Conservation (phyloP, 139 green algal species). For the Coelastrella sp. region DNA sequence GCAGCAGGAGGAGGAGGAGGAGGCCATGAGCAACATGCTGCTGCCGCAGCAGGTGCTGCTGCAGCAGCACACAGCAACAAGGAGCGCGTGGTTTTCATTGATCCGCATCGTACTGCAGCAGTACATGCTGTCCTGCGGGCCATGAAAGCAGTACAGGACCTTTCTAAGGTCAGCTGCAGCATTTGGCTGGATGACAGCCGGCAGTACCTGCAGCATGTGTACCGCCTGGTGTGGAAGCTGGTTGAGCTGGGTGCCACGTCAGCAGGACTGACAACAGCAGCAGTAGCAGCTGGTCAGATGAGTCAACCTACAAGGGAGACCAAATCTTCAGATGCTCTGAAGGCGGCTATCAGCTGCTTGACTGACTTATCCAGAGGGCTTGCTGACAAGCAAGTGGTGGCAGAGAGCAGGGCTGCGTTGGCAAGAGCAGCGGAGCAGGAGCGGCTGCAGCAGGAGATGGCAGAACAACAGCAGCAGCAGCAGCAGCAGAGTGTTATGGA, state of each 20-base stretch:
- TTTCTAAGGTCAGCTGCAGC: background rate
- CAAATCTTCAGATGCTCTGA: background rate
- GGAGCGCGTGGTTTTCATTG: background rate
- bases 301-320: background rate
- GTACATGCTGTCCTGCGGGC: background rate
- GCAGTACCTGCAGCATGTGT: background rate
- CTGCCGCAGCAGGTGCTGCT: background rate
- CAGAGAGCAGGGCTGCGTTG: conserved; percentile 12
- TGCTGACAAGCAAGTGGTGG: background rate
- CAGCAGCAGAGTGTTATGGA: background rate
- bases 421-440: background rate
- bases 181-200: background rate
- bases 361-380: background rate
- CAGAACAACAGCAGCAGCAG: background rate
- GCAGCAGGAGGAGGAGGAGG: background rate
- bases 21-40: background rate
- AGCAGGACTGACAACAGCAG: conserved; percentile 6
- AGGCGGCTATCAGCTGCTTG: background rate
- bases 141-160: background rate
- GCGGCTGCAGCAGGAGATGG: conserved; percentile 2
- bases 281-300: background rate
- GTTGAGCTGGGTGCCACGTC: background rate
- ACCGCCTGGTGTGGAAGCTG: background rate
- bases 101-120: background rate
- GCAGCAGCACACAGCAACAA: background rate